Conservation (phyloP, 495 filamentous ascomycete genomes). For the Hypoxylon rickii region DNA sequence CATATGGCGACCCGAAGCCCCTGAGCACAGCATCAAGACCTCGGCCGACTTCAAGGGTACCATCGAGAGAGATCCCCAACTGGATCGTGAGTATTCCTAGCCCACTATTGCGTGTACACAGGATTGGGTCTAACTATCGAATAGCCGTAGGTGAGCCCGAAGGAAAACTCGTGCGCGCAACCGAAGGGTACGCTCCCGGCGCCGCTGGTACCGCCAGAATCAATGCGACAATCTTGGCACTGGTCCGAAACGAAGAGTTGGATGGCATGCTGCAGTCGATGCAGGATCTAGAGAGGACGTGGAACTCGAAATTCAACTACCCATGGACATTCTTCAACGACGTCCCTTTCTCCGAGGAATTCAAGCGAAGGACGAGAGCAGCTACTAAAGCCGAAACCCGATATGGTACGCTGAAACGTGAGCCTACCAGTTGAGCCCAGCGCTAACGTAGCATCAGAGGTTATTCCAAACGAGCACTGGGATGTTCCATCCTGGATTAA, state of each 20-base stretch:
- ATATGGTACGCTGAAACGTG: conserved; percentile 65
- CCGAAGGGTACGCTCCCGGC: conserved; percentile 72
- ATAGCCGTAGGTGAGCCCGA: conserved; percentile 81
- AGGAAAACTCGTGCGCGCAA: conserved; percentile 70
- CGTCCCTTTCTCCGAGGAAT: conserved; percentile 86
- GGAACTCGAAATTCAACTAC: conserved; percentile 99
- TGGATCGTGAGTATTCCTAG: conserved; percentile 67
- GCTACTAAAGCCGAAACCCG: conserved; percentile 81
- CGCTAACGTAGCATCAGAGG: conserved; percentile 52
- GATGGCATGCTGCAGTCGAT: conserved; percentile 83
- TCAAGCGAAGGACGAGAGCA: conserved; percentile 77
- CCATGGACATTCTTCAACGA: conserved; percentile 99
- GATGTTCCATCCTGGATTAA: conserved; percentile 91
- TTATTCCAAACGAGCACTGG: conserved; percentile 95
- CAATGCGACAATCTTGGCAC: conserved; percentile 89
- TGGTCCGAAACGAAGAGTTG: conserved; percentile 91
- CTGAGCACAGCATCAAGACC: conserved; percentile 41
- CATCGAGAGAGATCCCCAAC: conserved; percentile 74
- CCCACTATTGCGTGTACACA: not conserved
- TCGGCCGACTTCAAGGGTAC: conserved; percentile 50
- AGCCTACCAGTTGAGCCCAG: conserved; percentile 28
- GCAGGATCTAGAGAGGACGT: conserved; percentile 88
- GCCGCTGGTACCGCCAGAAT: conserved; percentile 77
- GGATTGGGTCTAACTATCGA: conserved; percentile 5
- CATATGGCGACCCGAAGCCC: conserved; percentile 58